Evolutionary conservation across 2,329 filamentous ascomycete genomes (phyloP), one percentile per base, ranked within the genome.

Genomic region (Claviceps spartinae): DNA sequence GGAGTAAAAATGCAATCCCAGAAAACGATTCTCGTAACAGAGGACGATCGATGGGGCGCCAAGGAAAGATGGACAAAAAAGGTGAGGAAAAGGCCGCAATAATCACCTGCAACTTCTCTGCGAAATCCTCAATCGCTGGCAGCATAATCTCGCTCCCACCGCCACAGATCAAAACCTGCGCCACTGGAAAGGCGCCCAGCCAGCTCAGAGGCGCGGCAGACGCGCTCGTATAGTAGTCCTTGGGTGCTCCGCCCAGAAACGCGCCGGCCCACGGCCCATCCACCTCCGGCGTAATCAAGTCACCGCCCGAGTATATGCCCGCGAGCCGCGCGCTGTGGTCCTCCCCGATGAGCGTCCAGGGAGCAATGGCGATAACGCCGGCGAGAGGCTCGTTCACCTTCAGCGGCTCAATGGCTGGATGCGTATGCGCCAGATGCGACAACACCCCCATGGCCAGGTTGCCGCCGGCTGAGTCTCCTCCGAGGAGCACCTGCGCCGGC

Each of bases 381-480:
- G 52, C 53, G 11, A 60, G 54, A 1, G 54, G 52, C 48, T 54
- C 54, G 22, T 36, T n/a, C 6, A 59, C 3, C n/a, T 36, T 42
- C 24, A 60, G 50, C 45, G 49, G 52, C n/a, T 36, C 34, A 13
- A 60, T 60, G 45, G 56, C 47, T 5, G 53, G 52, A 37, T 60
- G 59, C 8, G 50, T 49, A 34, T 60, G 58, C 26, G 55, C 54
- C 5, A 59, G 48, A 49, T 60, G 58, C 7, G 57, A 58, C 20
- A 60, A 52, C 16, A 60, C 56, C 30, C 56, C 58, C 18, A 59
- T 37, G 38, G 50, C 55, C 13, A 60, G 50, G 41, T 59, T 59
- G 13, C 54, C 59, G 43, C 59, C 59, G 1, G 59, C 59, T 2
- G 59, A 60, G 46, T 60, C 59, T 38, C 59, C 59, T 44, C 56